These are phyloP conservation scores for Lasiosphaeria hispida DNA, from an alignment of 495 filamentous ascomycete species.

Conservation along the genomic window DNA sequence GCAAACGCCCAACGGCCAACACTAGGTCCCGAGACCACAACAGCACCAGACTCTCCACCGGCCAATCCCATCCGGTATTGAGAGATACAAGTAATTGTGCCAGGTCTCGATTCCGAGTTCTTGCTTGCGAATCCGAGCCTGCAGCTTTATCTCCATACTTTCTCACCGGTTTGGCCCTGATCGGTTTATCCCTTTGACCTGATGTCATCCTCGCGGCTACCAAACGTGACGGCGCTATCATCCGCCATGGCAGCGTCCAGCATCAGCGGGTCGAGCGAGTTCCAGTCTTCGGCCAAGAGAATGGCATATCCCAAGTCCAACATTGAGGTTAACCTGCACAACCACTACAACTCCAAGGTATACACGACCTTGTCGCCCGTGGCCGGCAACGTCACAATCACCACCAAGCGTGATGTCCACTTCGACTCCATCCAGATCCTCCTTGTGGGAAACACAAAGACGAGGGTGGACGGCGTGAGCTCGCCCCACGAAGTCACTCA, in stretches of 20 bases:
- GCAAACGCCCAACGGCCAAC: too few relatives aligned
- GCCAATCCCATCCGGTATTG: too few relatives aligned
- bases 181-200: not conserved
- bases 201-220: constrained; percentile 12
- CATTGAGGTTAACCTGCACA: constrained; percentile 45
- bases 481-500: constrained; percentile 46
- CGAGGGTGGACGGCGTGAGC: constrained; percentile 41
- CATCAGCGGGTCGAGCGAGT: constrained; percentile 16
- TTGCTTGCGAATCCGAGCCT: not conserved
- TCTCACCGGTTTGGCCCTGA: not conserved
- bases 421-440: constrained; percentile 83
- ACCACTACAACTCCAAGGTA: constrained; percentile 46
- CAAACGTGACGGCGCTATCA: constrained; percentile 3
- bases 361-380: constrained; percentile 51
- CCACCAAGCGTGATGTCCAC: constrained; percentile 57
- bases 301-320: constrained; percentile 29
- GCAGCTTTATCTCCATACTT: too few relatives aligned
- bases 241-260: constrained; percentile 12
- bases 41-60: too few relatives aligned
- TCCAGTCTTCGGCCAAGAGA: not conserved
- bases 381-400: constrained; percentile 52
- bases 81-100: too few relatives aligned
- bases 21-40: too few relatives aligned
- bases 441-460: constrained; percentile 63
- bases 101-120: not conserved